Conservation (phyloP, 176 grass and related monocot species). For the Musa itinerans region DNA sequence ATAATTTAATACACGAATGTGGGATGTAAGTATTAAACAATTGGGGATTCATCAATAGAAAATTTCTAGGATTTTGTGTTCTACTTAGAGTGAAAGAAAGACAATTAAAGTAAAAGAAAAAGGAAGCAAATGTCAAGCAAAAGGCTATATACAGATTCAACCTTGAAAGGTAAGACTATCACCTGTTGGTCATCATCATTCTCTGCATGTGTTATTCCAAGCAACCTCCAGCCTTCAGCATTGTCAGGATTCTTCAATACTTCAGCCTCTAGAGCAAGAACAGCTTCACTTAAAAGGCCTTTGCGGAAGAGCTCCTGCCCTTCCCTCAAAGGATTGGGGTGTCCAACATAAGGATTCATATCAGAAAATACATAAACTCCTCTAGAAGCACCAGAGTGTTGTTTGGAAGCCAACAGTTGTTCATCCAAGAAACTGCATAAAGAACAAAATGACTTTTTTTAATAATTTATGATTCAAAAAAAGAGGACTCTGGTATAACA, state of each 20-base stretch:
- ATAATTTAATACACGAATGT: background rate
- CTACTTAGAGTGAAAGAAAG: background rate
- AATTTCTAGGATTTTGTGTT: background rate
- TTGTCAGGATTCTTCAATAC: conserved; percentile 97
- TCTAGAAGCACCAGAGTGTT: conserved; percentile 55
- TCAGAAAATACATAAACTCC: conserved; percentile 86
- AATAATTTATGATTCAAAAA: background rate
- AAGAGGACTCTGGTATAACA: background rate
- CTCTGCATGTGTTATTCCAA: conserved; percentile 94
- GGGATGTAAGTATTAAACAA: background rate
- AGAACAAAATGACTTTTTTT: conserved; percentile 11
- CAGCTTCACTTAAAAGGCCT: conserved; percentile 98
- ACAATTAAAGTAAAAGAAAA: background rate
- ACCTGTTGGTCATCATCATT: conserved; percentile 99
- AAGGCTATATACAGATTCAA: background rate
- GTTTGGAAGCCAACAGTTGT: conserved; percentile 45
- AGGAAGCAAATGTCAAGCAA: background rate
- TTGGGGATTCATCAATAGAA: background rate
- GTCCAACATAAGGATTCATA: conserved; percentile 93
- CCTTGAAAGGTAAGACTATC: conserved; percentile 14
- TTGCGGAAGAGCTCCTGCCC: conserved; percentile 92
- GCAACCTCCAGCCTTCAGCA: conserved; percentile 90
- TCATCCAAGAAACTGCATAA: conserved; percentile 43
- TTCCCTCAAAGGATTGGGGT: conserved; percentile 95
- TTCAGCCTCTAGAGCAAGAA: conserved; percentile 97